A percentile compares a stretch with the other conserved stretches of the same genome.
Evolutionary conservation across 768 basidiomycete species (phyloP).

Genomic region (Tylopilus plumbeoviolaceoides): DNA sequence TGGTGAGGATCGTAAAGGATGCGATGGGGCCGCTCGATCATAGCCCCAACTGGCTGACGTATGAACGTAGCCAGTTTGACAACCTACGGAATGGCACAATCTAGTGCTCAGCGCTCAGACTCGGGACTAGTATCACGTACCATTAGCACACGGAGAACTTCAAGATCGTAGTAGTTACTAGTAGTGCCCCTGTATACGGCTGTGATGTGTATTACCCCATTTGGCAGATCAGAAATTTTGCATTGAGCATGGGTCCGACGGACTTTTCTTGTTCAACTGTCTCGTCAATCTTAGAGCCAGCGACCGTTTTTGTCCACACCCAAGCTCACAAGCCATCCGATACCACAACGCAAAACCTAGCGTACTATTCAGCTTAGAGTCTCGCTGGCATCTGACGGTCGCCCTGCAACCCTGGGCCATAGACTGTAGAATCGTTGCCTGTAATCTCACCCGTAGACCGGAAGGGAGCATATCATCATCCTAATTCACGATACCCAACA

Average conservation of each 20-base stretch:
- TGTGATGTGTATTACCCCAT: not conserved
- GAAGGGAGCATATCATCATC: slow-evolving; percentile 13
- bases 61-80: slow-evolving; percentile 72
- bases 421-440: slow-evolving; percentile 10
- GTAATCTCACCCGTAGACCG: slow-evolving; percentile 16
- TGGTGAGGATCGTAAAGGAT: slow-evolving; percentile 72
- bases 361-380: too few species aligned
- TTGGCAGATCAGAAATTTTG: slow-evolving; percentile 4
- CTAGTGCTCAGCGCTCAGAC: slow-evolving; percentile 18
- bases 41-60: slow-evolving; percentile 77
- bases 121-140: slow-evolving; percentile 1
- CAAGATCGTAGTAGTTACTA: not conserved
- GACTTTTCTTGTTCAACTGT: not conserved
- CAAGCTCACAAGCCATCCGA: not conserved
- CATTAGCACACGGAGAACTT: not conserved
- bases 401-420: slow-evolving; percentile 10
- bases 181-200: not conserved
- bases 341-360: slow-evolving; percentile 2
- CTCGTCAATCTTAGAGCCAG: too few species aligned
- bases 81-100: slow-evolving; percentile 71
- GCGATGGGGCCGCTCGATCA: slow-evolving; percentile 73
- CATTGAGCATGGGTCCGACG: not conserved
- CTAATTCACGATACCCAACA: slow-evolving; percentile 23
- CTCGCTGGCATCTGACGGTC: too few species aligned
- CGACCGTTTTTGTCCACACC: not conserved